Evolutionary conservation across 768 basidiomycete genomes (phyloP).

Genomic region (Phaffia tasmanica): DNA sequence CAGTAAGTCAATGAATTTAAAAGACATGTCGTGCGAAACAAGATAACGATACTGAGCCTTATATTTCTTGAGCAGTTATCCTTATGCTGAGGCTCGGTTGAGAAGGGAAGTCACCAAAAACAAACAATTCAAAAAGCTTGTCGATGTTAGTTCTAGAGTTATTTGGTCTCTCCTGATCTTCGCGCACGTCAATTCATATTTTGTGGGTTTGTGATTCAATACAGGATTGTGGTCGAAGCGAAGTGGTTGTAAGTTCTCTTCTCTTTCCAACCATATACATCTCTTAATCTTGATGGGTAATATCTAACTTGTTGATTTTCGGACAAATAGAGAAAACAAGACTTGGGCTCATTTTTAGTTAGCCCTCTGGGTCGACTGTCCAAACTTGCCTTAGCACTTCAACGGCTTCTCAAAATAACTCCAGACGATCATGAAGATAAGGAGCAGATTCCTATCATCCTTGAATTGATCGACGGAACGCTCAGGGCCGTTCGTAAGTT

Average conservation of each 20-base stretch:
- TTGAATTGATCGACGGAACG: slow-evolving; percentile 22
- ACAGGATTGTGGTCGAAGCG: background rate
- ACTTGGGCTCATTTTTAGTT: slow-evolving; percentile 21
- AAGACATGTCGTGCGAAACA: too few relatives aligned
- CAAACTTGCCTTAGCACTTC: slow-evolving; percentile 20
- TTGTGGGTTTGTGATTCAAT: too few relatives aligned
- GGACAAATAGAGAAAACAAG: slow-evolving; percentile 16
- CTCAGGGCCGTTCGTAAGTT: slow-evolving; percentile 19
- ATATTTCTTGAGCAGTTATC: slow-evolving; percentile 3
- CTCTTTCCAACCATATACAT: background rate
- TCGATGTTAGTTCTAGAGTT: slow-evolving; percentile 6
- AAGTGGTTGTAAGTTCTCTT: background rate
- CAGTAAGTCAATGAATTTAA: slow-evolving; percentile 9
- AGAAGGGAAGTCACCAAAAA: slow-evolving; percentile 17
- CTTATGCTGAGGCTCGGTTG: slow-evolving; percentile 22
- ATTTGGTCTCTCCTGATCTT: too few relatives aligned
- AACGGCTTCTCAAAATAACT: slow-evolving; percentile 13
- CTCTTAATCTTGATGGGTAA: too few relatives aligned
- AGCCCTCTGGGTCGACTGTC: slow-evolving; percentile 21
- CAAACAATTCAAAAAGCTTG: background rate
- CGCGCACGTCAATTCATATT: too few relatives aligned
- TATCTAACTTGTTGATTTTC: background rate
- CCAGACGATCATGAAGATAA: slow-evolving; percentile 20
- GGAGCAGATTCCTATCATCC: slow-evolving; percentile 17
- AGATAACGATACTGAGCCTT: background rate